phyloP scores from a whole-genome alignment of 106 monocot species.

The Allium cepa region DNA sequence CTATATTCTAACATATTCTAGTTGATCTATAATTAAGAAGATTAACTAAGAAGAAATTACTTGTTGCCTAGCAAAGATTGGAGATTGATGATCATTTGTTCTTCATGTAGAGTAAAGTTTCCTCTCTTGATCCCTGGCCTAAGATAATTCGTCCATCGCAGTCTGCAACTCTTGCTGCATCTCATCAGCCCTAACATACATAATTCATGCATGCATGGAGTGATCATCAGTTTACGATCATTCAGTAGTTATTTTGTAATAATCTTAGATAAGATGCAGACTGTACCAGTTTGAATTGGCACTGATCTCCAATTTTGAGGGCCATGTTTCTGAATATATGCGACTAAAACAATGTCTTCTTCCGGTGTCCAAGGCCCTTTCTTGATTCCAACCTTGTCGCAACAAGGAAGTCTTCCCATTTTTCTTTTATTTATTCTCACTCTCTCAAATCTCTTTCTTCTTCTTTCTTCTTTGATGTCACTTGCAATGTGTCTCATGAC shows the following conservation, averaged over 20 bases:
- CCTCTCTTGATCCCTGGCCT: conserved; percentile 69
- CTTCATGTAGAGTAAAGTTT: conserved; percentile 61
- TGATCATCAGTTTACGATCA: neutral
- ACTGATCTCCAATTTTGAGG: conserved; percentile 53
- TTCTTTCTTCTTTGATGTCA: neutral
- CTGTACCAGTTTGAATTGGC: conserved; percentile 37
- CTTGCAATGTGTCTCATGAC: conserved; percentile 12
- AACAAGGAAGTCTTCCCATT: conserved; percentile 19
- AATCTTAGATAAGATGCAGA: neutral
- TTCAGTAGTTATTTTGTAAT: no score
- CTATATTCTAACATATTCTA: no score
- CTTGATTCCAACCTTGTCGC: conserved; percentile 26
- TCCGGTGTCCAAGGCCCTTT: conserved; percentile 60
- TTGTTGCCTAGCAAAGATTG: conserved; percentile 61
- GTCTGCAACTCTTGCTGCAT: conserved; percentile 67
- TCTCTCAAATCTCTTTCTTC: conserved; percentile 24
- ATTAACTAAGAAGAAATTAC: conserved; percentile 9
- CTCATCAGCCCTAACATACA: conserved; percentile 44
- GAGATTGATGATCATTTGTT: conserved; percentile 53
- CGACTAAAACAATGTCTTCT: conserved; percentile 48
- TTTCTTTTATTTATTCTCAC: neutral
- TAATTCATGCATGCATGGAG: neutral
- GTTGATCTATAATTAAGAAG: no score
- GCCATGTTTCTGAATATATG: conserved; percentile 50
- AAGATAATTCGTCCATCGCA: conserved; percentile 77